Base-by-base conservation (phyloP, 257 asterid genomes). In the Solanum chiquidenum region DNA sequence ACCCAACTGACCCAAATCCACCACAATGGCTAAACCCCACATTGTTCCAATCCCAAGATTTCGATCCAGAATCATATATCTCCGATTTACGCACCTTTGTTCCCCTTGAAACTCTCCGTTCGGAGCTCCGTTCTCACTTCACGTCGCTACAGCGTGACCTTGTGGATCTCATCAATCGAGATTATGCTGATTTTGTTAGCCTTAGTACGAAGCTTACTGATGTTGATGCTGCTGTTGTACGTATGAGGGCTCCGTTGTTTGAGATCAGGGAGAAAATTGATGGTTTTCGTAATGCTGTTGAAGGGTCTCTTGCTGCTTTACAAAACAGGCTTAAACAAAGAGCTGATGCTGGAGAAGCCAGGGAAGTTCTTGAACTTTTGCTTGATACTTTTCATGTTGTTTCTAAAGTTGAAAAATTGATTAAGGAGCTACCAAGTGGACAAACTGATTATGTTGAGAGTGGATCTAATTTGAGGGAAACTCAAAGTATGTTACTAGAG, bases 401-500 rank as follows among this genome's bases (percentile, higher is more conserved):
- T 84, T 97, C 99, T 5, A 97, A 97, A 98, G 98, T 96, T 77
- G 98, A 96, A 80, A 96, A 96, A 87, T 86, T 96, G 92, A 96
- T 96, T 87, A 94, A 94, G 93, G 99, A 95, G 93, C 92, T 96
- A 87, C 98, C 98, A 12, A 93, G 92, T 89, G 94, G 93, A 66
- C 95, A 96, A 21, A 94, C 98, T 86, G 98, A 94, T 90, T 93
- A 93, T 89, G 90, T 89, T 75, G 98, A 96, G 88, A 93, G 90
- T 66, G 98, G 98, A 87, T 90, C 94, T 42, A 94, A 88, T 87
- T 90, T 94, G 83, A 94, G 99, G 92, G 99, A 97, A 93, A 93
- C 99, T 68, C 99, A 96, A 90, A 96, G 99, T 93, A 94, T 96
- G 98, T 94, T 95, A 89, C 90, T 97, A 88, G 99, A 97, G 93